Evolutionary conservation across 257 asterid species (phyloP), one percentile per base, ranked within the genome.

Genomic region (Ballota nigra): DNA sequence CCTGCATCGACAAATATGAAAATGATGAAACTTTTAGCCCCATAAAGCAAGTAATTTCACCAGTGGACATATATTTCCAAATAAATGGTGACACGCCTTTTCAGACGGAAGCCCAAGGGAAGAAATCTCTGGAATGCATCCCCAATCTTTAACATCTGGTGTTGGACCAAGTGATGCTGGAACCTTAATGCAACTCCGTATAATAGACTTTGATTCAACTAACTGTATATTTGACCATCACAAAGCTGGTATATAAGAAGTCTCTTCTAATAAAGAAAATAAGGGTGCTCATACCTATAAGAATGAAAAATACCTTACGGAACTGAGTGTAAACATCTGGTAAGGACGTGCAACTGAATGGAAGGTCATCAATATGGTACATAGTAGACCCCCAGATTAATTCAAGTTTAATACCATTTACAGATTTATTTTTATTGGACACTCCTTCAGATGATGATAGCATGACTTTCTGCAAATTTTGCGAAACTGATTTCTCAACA

Each of bases 361-460:
- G 93, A 72, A 94, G 92, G 79, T 94, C 99, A 45, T 89, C 93
- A 49, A 89, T 80, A 79, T 94, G 96, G 87, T 94, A 94, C 97
- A 94, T 84, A 19, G 80, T 91, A 59, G 83, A 31, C 12, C 99
- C 96, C 99, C 97, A 94, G 5, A 86, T 72, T 70, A 91, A 71
- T 69, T 91, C 91, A 68, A 94, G 78, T 57, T 79, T 84, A 29
- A 86, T 43, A 78, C 75, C 31, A 33, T 66, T 77, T n/a, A 8
- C 56, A 40, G 81, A 57, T 62, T 66, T 68, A 58, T 71, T 58
- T 59, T 69, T 71, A 60, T 71, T 40, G 23, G 77, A 70, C 63
- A 33, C 53, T 51, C 78, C 86, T 74, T 80, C 81, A 41, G 81
- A 66, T 19, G 71, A 77, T 24, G 69, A 59, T 9, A 8, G 61